A percentile compares a stretch with the other conserved stretches of the same genome.
Conservation (phyloP, 768 basidiomycete species). For the Saitozyma sp. region DNA sequence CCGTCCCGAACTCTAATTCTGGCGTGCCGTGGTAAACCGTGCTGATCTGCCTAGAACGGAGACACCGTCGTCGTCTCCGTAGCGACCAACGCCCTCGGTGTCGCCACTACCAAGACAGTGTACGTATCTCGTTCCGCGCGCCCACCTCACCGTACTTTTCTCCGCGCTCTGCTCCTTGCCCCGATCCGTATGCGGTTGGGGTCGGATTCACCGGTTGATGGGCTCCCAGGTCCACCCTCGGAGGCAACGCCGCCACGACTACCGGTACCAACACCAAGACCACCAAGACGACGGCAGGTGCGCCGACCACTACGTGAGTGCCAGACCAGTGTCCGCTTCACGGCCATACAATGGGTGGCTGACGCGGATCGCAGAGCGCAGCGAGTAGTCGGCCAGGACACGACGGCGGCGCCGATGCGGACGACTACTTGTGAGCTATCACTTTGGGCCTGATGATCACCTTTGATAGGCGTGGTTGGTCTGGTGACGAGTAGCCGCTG, state of each 20-base stretch:
- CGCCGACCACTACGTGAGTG: slow-evolving; percentile 10
- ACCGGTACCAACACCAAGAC: slow-evolving; percentile 4
- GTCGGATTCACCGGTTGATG: too few species aligned
- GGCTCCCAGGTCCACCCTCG: background rate
- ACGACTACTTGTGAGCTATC: slow-evolving; percentile 28
- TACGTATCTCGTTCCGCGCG: slow-evolving; percentile 13
- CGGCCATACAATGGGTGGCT: background rate
- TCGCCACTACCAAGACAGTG: slow-evolving; percentile 22
- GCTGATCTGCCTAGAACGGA: slow-evolving; percentile 21
- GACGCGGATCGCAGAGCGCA: slow-evolving; percentile 5
- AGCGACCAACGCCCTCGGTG: slow-evolving; percentile 30
- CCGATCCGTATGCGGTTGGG: too few species aligned
- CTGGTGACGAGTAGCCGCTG: slow-evolving; percentile 4
- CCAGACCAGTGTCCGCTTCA: slow-evolving; percentile 10
- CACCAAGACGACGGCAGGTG: slow-evolving; percentile 7
- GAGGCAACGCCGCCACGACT: background rate
- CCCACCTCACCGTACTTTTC: background rate
- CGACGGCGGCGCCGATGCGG: slow-evolving; percentile 22
- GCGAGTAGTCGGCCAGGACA: slow-evolving; percentile 19
- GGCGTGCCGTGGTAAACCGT: too few species aligned
- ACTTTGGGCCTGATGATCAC: background rate
- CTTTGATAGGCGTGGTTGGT: slow-evolving; percentile 9
- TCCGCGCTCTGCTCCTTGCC: too few species aligned
- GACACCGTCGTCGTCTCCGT: slow-evolving; percentile 39
- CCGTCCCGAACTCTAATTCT: too few species aligned